phyloP scores from a whole-genome alignment of 495 filamentous ascomycete species.

The Aspergillus egyptiacus region DNA sequence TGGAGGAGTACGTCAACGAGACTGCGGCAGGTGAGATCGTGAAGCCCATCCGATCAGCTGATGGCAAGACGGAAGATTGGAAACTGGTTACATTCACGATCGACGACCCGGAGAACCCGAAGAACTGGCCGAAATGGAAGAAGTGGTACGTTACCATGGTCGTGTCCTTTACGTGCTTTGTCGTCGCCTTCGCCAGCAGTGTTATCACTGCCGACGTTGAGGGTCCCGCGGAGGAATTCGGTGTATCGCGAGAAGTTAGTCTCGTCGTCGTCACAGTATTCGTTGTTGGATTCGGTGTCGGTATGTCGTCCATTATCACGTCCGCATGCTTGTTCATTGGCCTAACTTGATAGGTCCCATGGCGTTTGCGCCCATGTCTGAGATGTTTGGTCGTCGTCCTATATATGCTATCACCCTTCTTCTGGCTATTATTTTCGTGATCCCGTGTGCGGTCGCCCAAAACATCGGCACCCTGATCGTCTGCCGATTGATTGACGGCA shows the following conservation, averaged over 20 bases:
- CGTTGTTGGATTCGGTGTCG: constrained; percentile 73
- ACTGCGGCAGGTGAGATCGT: constrained; percentile 55
- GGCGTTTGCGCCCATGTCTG: constrained; percentile 71
- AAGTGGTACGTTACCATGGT: constrained; percentile 67
- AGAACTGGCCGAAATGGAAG: constrained; percentile 50
- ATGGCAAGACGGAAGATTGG: constrained; percentile 51
- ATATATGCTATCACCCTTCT: constrained; percentile 55
- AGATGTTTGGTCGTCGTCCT: constrained; percentile 61
- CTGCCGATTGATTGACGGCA: constrained; percentile 68
- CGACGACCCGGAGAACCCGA: constrained; percentile 54
- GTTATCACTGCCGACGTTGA: constrained; percentile 61
- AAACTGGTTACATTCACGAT: constrained; percentile 68
- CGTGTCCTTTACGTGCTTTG: constrained; percentile 57
- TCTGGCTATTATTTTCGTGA: constrained; percentile 67
- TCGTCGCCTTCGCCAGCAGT: constrained; percentile 57
- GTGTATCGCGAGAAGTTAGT: constrained; percentile 59
- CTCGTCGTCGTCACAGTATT: constrained; percentile 66
- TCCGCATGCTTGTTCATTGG: not conserved
- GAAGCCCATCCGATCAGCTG: constrained; percentile 46
- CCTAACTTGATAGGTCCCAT: constrained; percentile 53
- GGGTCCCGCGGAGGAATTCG: constrained; percentile 53
- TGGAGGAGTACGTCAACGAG: constrained; percentile 60
- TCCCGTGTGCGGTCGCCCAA: constrained; percentile 67
- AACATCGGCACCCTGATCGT: constrained; percentile 72
- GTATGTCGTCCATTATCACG: constrained; percentile 30